phyloP scores from a whole-genome alignment of 2,329 filamentous ascomycete genomes.

The Diaporthe eres region DNA sequence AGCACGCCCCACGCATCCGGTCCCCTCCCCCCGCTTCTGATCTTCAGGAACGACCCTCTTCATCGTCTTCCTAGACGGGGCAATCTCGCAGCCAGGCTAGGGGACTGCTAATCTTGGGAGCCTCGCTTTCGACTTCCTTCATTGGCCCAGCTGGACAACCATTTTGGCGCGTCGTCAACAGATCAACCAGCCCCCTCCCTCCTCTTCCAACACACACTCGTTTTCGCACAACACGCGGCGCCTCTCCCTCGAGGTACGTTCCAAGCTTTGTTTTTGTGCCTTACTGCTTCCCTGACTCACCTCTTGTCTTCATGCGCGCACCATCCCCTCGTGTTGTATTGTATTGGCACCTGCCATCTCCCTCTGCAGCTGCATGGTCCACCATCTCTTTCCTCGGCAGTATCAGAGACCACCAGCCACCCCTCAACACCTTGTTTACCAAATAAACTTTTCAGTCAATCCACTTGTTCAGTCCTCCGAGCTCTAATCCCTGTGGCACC shows the following conservation, averaged over 20 bases:
- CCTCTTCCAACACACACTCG: slow-evolving; percentile 9
- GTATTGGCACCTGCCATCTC: slow-evolving; percentile 29
- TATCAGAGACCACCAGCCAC: background rate
- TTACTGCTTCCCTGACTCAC: background rate
- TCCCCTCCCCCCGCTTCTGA: slow-evolving; percentile 23
- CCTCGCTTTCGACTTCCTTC: slow-evolving; percentile 31
- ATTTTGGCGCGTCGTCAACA: slow-evolving; percentile 29
- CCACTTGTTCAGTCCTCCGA: slow-evolving; percentile 24
- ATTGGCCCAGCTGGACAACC: slow-evolving; percentile 1
- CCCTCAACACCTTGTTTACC: slow-evolving; percentile 26
- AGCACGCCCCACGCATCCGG: slow-evolving; percentile 27
- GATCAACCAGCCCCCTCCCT: background rate
- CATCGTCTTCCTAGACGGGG: slow-evolving; percentile 14
- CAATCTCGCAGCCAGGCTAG: slow-evolving; percentile 20
- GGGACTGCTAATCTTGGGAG: slow-evolving; percentile 17
- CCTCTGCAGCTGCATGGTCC: slow-evolving; percentile 5
- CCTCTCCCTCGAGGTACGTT: slow-evolving; percentile 26
- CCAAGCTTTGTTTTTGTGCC: background rate
- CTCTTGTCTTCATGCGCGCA: background rate
- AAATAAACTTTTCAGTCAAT: slow-evolving; percentile 31
- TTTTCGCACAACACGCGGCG: slow-evolving; percentile 16
- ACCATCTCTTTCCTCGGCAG: slow-evolving; percentile 29
- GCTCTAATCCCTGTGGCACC: slow-evolving; percentile 37
- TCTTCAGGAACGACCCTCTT: slow-evolving; percentile 41
- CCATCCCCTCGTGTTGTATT: background rate